phyloP scores from a whole-genome alignment of 495 filamentous ascomycete species.

The Neurospora sp. region DNA sequence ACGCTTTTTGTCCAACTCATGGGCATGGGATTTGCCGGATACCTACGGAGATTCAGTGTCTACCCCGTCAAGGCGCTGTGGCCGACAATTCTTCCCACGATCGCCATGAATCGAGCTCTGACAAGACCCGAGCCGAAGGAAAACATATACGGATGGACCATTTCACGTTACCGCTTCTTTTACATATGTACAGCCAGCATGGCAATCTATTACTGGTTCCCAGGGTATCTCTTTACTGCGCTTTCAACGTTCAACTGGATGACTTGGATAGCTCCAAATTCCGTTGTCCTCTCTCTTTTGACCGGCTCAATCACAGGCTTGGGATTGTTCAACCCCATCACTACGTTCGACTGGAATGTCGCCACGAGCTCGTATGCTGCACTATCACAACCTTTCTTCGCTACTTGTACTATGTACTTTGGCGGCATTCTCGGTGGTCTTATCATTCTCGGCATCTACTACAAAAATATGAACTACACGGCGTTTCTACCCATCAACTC shows the following conservation, averaged over 20 bases:
- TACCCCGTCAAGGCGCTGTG: slow-evolving; percentile 24
- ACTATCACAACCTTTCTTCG: slow-evolving; percentile 26
- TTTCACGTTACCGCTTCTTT: slow-evolving; percentile 30
- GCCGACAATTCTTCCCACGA: slow-evolving; percentile 20
- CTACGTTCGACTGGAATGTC: slow-evolving; percentile 26
- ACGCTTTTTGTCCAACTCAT: slow-evolving; percentile 30
- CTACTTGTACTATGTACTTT: slow-evolving; percentile 19
- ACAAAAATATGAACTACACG: slow-evolving; percentile 37
- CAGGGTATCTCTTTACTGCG: slow-evolving; percentile 27
- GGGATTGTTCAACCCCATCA: slow-evolving; percentile 24
- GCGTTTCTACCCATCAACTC: slow-evolving; percentile 44
- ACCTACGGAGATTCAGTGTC: slow-evolving; percentile 41
- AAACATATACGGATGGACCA: slow-evolving; percentile 28
- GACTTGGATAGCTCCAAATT: slow-evolving; percentile 29
- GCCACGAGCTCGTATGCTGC: slow-evolving; percentile 22
- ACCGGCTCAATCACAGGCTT: slow-evolving; percentile 18
- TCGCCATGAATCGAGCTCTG: slow-evolving; percentile 24
- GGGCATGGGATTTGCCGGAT: slow-evolving; percentile 36
- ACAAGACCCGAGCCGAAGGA: slow-evolving; percentile 13
- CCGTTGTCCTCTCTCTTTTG: slow-evolving; percentile 21
- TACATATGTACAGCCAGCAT: slow-evolving; percentile 18
- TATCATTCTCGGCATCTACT: slow-evolving; percentile 43
- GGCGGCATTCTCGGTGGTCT: slow-evolving; percentile 18
- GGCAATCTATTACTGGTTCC: slow-evolving; percentile 30
- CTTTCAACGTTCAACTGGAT: slow-evolving; percentile 31